These are phyloP conservation scores for Porphyrellus sp. DNA, from an alignment of 1,284 basidiomycete genomes.

Conservation along the genomic window DNA sequence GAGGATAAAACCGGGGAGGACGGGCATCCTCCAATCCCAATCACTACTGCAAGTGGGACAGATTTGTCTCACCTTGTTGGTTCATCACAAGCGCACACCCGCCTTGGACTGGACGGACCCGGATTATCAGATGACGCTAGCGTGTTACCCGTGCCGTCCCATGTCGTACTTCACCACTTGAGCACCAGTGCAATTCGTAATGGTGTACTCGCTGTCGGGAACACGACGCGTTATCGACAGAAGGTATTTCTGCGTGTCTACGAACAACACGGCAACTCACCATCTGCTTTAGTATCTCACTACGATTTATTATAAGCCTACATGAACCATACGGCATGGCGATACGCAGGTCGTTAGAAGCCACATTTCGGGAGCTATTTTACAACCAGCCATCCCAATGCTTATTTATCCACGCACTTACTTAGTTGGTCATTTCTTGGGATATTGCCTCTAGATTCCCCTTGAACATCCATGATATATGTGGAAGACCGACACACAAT, in stretches of 20 bases:
- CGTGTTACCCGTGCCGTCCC: conserved; percentile 90
- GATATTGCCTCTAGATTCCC: conserved; percentile 30
- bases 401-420: conserved; percentile 32
- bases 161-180: conserved; percentile 93
- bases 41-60: conserved; percentile 37
- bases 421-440: conserved; percentile 31
- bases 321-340: conserved; percentile 30
- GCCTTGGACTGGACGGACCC: conserved; percentile 38
- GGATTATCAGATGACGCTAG: conserved; percentile 83
- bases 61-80: conserved; percentile 34
- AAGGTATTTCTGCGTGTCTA: conserved; percentile 56
- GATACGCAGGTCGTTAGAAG: conserved; percentile 29
- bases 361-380: conserved; percentile 12
- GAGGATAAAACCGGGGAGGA: conserved; percentile 25
- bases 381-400: conserved; percentile 13
- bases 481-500: conserved; percentile 21
- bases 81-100: conserved; percentile 21
- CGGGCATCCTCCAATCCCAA: conserved; percentile 30
- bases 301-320: conserved; percentile 59
- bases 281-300: conserved; percentile 47
- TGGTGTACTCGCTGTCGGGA: conserved; percentile 91
- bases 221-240: conserved; percentile 88
- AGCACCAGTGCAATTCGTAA: conserved; percentile 95
- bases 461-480: conserved; percentile 22
- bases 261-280: conserved; percentile 11